Evolutionary conservation across 768 basidiomycete species (phyloP), one percentile per base, ranked within the genome.

Genomic region (Termitomyces sp.): DNA sequence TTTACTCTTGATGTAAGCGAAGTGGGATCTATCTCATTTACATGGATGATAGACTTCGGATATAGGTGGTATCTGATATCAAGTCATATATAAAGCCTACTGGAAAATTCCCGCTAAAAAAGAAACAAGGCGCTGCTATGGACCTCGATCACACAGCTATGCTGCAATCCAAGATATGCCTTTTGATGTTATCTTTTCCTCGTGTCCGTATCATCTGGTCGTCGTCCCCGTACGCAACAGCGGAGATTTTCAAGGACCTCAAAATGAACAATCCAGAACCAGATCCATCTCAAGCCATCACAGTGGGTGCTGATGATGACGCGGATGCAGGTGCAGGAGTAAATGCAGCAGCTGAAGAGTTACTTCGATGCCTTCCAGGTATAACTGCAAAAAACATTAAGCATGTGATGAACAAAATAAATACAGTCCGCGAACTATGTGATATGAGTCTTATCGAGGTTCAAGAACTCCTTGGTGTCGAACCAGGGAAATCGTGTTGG

Each of bases 171-270:
- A 97, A 97, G 65, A 82, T 99, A 36, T 92, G 92, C 30, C 80
- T 98, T 16, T 83, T 99, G 6, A 87, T 89, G 0, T 82, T 98
- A 28, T 79, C 90, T 7, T 98, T 98, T 69, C 97, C 95, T 0
- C 87, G 92, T 14, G 75, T 99, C 3, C 86, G 93, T 45, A 90
- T 98, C 66, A 91, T 99, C 68, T 98, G 97, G 97, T 94, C 94
- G 0, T 94, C 94, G 1, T 98, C 95, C 0, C 92, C 97, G 0
- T 92, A 94, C 66, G 89, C 90, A 20, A 94, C 93, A 0, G 81
- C 92, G 0, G 88, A 94, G 58, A 94, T 98, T 56, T 95, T 98
- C 77, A 84, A 82, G 48, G 97, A 98, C 66, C 85, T 99, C 35
- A 99, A 99, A 66, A 60, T 73, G 33, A 86, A 88, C 64, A 81